Percentiles rank a stretch among this genome's conserved stretches.
phyloP scores from a whole-genome alignment of 2,329 filamentous ascomycete species.

The Ceratocystis eucalypticola region DNA sequence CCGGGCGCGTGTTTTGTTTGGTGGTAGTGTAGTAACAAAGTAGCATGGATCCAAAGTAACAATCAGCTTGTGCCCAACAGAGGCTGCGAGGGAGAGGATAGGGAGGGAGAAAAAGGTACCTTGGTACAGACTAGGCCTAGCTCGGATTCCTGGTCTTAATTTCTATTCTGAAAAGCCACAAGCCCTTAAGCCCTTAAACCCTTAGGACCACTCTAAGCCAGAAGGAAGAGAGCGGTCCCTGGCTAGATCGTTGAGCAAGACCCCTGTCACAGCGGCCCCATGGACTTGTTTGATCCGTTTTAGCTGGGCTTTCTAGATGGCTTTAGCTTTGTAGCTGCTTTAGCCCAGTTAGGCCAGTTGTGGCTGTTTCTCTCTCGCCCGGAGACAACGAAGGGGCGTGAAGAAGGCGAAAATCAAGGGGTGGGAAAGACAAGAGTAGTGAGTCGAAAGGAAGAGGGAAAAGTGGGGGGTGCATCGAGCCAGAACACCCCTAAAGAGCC shows the following conservation, averaged over 20 bases:
- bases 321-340: not conserved
- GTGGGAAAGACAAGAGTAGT: not conserved
- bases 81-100: too few species aligned
- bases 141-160: too few species aligned
- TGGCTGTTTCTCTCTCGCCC: not conserved
- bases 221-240: not conserved
- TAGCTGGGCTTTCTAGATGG: not conserved
- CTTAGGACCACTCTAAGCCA: not conserved
- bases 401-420: not conserved
- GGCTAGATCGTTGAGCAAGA: not conserved
- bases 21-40: not conserved
- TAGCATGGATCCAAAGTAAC: not conserved
- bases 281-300: not conserved
- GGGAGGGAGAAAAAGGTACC: too few species aligned
- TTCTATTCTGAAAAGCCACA: too few species aligned
- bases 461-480: not conserved
- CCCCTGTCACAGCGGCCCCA: not conserved
- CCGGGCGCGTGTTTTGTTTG: conserved; percentile 2
- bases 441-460: not conserved
- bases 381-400: not conserved
- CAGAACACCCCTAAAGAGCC: not conserved
- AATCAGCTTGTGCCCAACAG: not conserved
- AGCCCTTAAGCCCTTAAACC: not conserved
- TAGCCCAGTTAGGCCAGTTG: not conserved
- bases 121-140: too few species aligned